Base-by-base conservation (phyloP, 768 basidiomycete genomes). In the Tricholomella constricta region DNA sequence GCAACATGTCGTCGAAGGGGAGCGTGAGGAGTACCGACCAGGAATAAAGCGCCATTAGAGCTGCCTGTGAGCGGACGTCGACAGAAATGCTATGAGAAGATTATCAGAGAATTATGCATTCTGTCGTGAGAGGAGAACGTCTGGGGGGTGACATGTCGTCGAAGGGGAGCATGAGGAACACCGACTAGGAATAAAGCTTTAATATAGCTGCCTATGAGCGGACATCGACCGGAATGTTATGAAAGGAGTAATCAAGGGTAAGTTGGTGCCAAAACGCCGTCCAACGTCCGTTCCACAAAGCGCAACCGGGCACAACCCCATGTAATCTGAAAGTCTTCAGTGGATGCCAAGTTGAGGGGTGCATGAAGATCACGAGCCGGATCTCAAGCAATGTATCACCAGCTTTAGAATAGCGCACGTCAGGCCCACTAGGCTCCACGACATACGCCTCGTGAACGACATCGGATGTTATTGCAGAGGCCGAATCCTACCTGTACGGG, bases 311-410 rank as follows among this genome's bases (percentile, higher is more conserved):
- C 4, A 15, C 43, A 15, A 14, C n/a, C 4, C 43, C 26, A 17
- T 14, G 17, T 29, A 45, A 45, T 45, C 27, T 45, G 27, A 26
- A 29, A 29, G 9, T 29, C 43, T 45, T 17, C 43, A 45, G 26
- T 45, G 43, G 43, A 29, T 45, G 17, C 43, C 43, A n/a, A 45
- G 43, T 29, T n/a, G 26, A 29, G 14, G 43, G 43, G n/a, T 31
- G 43, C 26, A 45, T 29, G 26, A 29, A 45, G 17, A 27, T 31
- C 23, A 19, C 27, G 17, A 5, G 22, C 25, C n/a, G 22, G 23
- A 43, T 43, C 41, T 23, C 22, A 43, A 5, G 5, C 22, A 22
- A 43, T 11, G 5, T 7, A 5, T 23, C 26, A 5, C 14, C 15
- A 7, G n/a, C 4, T 19, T 15, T n/a, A 29, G 26, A 9, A 4